phyloP scores from a whole-genome alignment of 2,329 filamentous ascomycete species.

The Ceratocystis colombiana region DNA sequence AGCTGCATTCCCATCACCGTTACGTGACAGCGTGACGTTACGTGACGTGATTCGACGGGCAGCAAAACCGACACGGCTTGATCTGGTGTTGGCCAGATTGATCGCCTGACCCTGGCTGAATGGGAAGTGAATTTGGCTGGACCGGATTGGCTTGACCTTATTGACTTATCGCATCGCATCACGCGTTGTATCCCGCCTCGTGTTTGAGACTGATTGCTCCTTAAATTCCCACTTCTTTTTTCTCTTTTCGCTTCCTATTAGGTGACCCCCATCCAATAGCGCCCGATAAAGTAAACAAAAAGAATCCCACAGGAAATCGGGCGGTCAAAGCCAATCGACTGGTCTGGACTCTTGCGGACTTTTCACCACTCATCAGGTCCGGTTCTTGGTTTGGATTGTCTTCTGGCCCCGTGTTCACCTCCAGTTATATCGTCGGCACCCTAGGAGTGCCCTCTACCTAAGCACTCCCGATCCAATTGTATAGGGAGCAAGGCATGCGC shows the following conservation, averaged over 20 bases:
- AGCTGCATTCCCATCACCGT: not conserved
- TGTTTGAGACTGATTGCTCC: slow-evolving; percentile 11
- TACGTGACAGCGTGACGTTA: not conserved
- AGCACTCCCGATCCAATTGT: too few species aligned
- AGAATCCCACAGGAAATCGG: slow-evolving; percentile 12
- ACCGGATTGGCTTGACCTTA: not conserved
- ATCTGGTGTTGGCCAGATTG: not conserved
- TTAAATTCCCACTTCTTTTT: slow-evolving; percentile 8
- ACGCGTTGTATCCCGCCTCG: not conserved
- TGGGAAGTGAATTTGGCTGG: too few species aligned
- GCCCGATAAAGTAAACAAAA: not conserved
- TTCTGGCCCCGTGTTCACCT: not conserved
- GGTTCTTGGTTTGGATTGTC: not conserved
- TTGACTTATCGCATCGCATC: not conserved
- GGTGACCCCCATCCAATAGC: not conserved
- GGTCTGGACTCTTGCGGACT: not conserved
- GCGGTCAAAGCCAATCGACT: not conserved
- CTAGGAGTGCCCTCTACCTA: too few species aligned
- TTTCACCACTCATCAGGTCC: not conserved
- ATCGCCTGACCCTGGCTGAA: not conserved
- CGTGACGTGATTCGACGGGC: not conserved
- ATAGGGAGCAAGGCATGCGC: slow-evolving; percentile 16
- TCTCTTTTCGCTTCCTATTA: slow-evolving; percentile 30
- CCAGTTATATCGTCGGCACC: too few species aligned
- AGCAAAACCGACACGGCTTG: not conserved